Base-by-base conservation (phyloP, 495 filamentous ascomycete genomes). In the Cetradonia linearis region DNA sequence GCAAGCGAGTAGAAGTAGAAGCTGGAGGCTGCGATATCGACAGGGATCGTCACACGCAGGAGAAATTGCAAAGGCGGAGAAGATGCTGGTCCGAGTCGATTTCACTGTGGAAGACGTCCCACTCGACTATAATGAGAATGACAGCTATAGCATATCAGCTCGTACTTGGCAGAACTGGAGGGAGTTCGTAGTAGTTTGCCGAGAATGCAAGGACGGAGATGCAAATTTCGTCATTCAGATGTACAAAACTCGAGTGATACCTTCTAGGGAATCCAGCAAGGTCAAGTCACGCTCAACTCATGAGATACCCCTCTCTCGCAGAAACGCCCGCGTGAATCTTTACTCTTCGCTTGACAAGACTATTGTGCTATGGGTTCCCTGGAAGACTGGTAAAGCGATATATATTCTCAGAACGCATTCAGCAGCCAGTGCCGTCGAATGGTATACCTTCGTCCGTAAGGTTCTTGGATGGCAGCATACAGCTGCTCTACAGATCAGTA, bases 261-360 rank as follows among this genome's bases (percentile, higher is more conserved):
- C 83, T 2, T 81, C 83, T 44, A 76, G 82, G 33, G 81, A 86
- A 58, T 72, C 74, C 14, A 61, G 72, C 14, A 70, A 77, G 40
- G 71, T 74, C 34, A 79, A 75, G 44, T 78, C 77, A 37, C 68
- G 75, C 5, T 78, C 81, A 16, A 75, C 78, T 55, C 75, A 81
- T 60, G 77, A 87, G 62, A 76, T 88, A 23, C 70, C 70, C 0
- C 68, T 89, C 23, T 76, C 77, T 55, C 76, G 70, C 31, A 82
- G 76, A 61, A 70, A 65, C 8, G 81, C 80, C 2, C 75, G 69
- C n/a, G 79, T 85, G 42, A 88, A 88, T 61, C 69, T 89, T 2
- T 89, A 81, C 62, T 89, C 86, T 13, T 74, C 83, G 14, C 70
- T 89, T 23, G 86, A 89, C 65, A 89, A 88, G 68, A 86, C 84